Evolutionary conservation across 768 basidiomycete genomes (phyloP).

Genomic region (Mycena leptocephala): DNA sequence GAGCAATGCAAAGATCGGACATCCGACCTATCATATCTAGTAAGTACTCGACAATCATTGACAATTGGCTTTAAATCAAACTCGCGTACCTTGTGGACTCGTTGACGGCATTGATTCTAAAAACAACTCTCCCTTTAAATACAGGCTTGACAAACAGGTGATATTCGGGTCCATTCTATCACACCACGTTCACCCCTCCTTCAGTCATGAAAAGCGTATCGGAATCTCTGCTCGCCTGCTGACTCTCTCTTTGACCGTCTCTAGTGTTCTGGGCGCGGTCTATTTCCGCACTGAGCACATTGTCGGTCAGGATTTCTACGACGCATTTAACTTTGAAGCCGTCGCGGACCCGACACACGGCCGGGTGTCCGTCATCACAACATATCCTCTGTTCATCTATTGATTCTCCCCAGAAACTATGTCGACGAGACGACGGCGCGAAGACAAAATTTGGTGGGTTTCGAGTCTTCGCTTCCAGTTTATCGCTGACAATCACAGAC

Average conservation of each 20-base stretch:
- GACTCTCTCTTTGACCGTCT: neutral
- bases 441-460: slow-evolving; percentile 61
- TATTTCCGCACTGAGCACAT: slow-evolving; percentile 63
- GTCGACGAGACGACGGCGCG: slow-evolving; percentile 57
- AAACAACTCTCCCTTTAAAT: no score
- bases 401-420: slow-evolving; percentile 51
- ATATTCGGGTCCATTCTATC: no score
- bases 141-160: no score
- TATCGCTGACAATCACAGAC: neutral
- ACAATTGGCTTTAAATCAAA: no score
- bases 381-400: neutral
- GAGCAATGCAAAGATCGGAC: no score
- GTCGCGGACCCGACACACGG: slow-evolving; percentile 74
- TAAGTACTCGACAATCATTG: no score
- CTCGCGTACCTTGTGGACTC: no score
- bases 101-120: no score
- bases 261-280: slow-evolving; percentile 50
- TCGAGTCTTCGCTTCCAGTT: neutral
- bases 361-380: slow-evolving; percentile 64
- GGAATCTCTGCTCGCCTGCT: neutral
- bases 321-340: slow-evolving; percentile 63
- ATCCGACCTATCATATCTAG: no score
- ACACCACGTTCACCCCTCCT: neutral
- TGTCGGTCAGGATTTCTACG: slow-evolving; percentile 62
- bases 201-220: slow-evolving; percentile 8